These are phyloP conservation scores for Paracorniculantispora psalliotae DNA, from an alignment of 2,329 filamentous ascomycete species.

Conservation along the genomic window DNA sequence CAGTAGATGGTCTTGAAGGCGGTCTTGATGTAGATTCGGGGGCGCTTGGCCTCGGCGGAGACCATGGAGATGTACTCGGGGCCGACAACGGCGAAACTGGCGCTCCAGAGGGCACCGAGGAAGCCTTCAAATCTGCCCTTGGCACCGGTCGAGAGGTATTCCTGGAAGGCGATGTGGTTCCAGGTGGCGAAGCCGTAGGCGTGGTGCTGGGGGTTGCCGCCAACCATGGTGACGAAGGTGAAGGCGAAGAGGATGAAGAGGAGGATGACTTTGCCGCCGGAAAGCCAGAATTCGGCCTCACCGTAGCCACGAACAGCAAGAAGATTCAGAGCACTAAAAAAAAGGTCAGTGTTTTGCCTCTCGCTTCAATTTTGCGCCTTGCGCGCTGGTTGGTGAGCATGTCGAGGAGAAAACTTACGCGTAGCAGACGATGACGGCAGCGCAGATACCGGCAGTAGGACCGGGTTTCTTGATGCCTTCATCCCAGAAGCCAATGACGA, in stretches of 20 bases:
- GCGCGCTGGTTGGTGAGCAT: too few relatives aligned
- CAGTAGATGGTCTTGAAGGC: constrained; percentile 72
- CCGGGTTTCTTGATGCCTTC: constrained; percentile 51
- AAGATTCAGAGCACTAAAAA: constrained; percentile 50
- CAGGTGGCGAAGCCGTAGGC: constrained; percentile 68
- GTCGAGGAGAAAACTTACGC: constrained; percentile 49
- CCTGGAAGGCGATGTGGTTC: constrained; percentile 42
- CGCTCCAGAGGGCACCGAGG: constrained; percentile 60
- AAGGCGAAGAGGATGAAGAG: constrained; percentile 65
- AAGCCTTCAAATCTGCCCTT: constrained; percentile 69
- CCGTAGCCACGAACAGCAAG: constrained; percentile 63
- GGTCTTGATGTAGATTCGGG: constrained; percentile 57
- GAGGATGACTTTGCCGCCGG: constrained; percentile 59
- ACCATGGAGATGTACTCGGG: constrained; percentile 66
- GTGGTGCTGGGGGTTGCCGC: constrained; percentile 66
- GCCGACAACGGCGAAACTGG: constrained; percentile 58
- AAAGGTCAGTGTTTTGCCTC: constrained; percentile 9
- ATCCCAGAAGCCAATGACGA: constrained; percentile 38
- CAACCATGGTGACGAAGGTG: constrained; percentile 77
- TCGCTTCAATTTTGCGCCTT: too few relatives aligned
- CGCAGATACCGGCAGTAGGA: constrained; percentile 60
- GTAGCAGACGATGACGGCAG: constrained; percentile 50
- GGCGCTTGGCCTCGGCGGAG: constrained; percentile 63
- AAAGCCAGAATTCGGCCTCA: constrained; percentile 67
- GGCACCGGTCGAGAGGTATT: constrained; percentile 53